Evolutionary conservation across 495 filamentous ascomycete genomes (phyloP).

Genomic region (Baudoinia panamericana): DNA sequence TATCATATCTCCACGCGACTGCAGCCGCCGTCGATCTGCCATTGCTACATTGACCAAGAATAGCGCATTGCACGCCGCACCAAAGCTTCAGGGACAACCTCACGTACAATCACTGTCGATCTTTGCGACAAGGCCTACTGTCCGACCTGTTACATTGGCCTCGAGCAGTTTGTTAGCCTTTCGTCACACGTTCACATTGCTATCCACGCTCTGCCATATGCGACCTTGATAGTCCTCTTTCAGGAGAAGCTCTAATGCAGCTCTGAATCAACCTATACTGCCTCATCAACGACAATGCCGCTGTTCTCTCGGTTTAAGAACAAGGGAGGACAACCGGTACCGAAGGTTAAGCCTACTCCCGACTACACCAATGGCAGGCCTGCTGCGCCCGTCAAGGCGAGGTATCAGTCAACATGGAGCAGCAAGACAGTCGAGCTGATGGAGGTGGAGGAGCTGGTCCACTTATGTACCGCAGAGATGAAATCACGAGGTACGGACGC

Average conservation of each 20-base stretch:
- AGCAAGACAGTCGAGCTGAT: slow-evolving; percentile 76
- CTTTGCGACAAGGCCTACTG: too few relatives aligned
- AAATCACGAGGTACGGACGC: slow-evolving; percentile 72
- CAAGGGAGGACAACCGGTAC: slow-evolving; percentile 26
- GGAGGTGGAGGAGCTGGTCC: slow-evolving; percentile 77
- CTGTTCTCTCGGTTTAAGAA: slow-evolving; percentile 30
- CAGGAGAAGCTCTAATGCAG: background rate
- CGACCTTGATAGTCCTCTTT: too few relatives aligned
- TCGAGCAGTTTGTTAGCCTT: too few relatives aligned
- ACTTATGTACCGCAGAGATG: slow-evolving; percentile 75
- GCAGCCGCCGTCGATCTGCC: too few relatives aligned
- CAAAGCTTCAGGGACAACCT: too few relatives aligned
- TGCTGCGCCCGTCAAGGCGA: slow-evolving; percentile 48
- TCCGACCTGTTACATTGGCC: too few relatives aligned
- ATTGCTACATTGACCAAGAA: too few relatives aligned
- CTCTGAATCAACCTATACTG: background rate
- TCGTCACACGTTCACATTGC: too few relatives aligned
- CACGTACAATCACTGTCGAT: too few relatives aligned
- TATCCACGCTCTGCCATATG: too few relatives aligned
- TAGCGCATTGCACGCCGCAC: too few relatives aligned
- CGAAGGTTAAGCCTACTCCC: slow-evolving; percentile 42
- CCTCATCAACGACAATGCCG: slow-evolving; percentile 22
- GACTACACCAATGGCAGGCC: slow-evolving; percentile 39
- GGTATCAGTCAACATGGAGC: slow-evolving; percentile 82
- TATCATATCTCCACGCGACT: too few relatives aligned